Conservation (phyloP, 2,329 filamentous ascomycete species). For the Neobulgaria alba region DNA sequence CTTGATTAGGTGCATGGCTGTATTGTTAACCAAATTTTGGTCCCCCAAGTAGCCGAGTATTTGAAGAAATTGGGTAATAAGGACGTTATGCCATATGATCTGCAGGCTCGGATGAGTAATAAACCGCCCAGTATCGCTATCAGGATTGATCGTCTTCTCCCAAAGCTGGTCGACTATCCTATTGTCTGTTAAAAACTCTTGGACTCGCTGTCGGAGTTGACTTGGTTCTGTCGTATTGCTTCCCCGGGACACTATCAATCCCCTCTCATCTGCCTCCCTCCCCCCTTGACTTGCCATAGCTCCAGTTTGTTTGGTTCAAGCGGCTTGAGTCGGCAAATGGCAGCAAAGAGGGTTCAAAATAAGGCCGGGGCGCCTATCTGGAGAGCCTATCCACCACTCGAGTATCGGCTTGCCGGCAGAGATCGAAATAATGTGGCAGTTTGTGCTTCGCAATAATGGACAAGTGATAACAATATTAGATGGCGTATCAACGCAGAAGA, state of each 20-base stretch:
- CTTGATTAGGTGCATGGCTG: conserved; percentile 3
- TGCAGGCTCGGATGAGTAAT: neutral
- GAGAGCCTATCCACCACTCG: too few relatives aligned
- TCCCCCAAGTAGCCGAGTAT: neutral
- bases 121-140: neutral
- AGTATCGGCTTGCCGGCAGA: too few relatives aligned
- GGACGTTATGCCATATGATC: conserved; percentile 2
- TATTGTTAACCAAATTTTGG: neutral
- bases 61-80: neutral
- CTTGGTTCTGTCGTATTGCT: neutral
- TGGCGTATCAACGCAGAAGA: too few relatives aligned
- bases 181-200: neutral
- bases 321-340: too few relatives aligned
- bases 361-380: too few relatives aligned
- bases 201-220: neutral
- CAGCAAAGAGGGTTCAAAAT: too few relatives aligned
- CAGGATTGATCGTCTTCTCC: conserved; percentile 1
- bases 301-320: too few relatives aligned
- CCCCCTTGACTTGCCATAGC: too few relatives aligned
- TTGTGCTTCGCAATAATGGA: too few relatives aligned
- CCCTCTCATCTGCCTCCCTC: neutral
- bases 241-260: neutral
- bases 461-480: too few relatives aligned
- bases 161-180: conserved; percentile 1
- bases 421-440: too few relatives aligned